Base-by-base conservation (phyloP, 2,329 filamentous ascomycete species). In the Colletotrichum sp. region DNA sequence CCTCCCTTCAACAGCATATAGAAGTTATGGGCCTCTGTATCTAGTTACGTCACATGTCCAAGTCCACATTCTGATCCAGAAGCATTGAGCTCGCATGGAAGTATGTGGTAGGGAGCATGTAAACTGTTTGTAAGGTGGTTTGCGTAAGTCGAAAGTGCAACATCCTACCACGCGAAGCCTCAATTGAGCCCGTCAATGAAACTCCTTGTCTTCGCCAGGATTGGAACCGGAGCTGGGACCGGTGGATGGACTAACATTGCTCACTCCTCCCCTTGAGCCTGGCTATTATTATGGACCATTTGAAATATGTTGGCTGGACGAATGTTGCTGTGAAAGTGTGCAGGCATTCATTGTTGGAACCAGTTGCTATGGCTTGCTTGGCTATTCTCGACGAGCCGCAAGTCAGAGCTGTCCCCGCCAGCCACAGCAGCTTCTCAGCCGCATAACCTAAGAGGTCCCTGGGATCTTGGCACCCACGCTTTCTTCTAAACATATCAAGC, bases 401-500 rank as follows among this genome's bases (percentile, higher is more conserved):
- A 48, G 9, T 12, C 43, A 48, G n/a, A 22, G 18, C 18, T n/a
- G 43, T 13, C 43, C 2, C 43, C 43, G 18, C n/a, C 43, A 22
- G 43, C 43, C 3, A 22, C 43, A 48, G 22, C 18, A 0, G 43
- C 18, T 48, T 48, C 43, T 48, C n/a, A 48, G 43, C 43, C 43
- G 43, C 43, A 22, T 0, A 2, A 22, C 43, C 43, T 3, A 0
- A 22, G 43, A 22, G 10, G 10, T 22, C 0, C 0, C 43, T n/a
- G 10, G 0, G 5, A 48, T 48, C n/a, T 48, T 48, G 0, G 43
- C 43, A 48, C 18, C 10, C 43, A 22, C 43, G 43, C 18, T 7
- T 22, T 0, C 18, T 0, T 48, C 9, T 48, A 1, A 1, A 7
- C 1, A 43, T n/a, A 43, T 43, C 0, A 48, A 48, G 2, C 43